Evolutionary conservation across 2,329 filamentous ascomycete genomes (phyloP), one percentile per base, ranked within the genome.

Genomic region (Aaosphaeria arxii): DNA sequence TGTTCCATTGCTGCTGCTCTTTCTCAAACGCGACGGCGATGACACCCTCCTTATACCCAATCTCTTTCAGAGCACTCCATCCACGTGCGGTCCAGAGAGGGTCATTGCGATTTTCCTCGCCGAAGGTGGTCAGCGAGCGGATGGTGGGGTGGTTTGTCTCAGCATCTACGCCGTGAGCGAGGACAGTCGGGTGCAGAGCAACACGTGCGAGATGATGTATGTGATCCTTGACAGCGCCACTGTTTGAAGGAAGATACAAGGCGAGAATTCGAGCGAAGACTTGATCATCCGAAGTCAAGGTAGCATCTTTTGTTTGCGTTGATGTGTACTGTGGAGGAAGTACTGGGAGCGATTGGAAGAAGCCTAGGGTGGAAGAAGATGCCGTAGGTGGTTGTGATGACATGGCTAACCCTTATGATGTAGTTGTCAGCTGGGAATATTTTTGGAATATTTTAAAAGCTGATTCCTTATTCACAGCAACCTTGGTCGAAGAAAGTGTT

Each of bases 121-220:
- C 85, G 62, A 87, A 87, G 0, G 80, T 79, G 58, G 85, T 80
- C 7, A 82, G 74, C 1, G 81, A 78, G 39, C 76, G 76, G 4
- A 88, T 67, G 31, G 82, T 81, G 0, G 85, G 85, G 40, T 80
- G 77, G 53, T 87, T 84, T 39, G 72, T 76, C 64, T 89, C 86
- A 0, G 86, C 81, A 61, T 89, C 83, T 0, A 80, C 79, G 13
- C 86, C 48, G 40, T 63, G 52, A 5, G 33, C 47, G n/a, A 59
- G 51, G 17, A 60, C 50, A 4, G 48, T 38, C 28, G 62, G 57
- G 17, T 59, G 44, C 2, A 65, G 43, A 4, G 57, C 47, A 5
- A 60, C 7, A 1, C 59, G 58, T 13, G 61, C 53, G 11, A 63
- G 36, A n/a, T 45, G 45, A 39, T 66, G 57, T 0, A 58, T 43